Evolutionary conservation across 2,329 filamentous ascomycete genomes (phyloP).

Genomic region (Fusarium acutatum): DNA sequence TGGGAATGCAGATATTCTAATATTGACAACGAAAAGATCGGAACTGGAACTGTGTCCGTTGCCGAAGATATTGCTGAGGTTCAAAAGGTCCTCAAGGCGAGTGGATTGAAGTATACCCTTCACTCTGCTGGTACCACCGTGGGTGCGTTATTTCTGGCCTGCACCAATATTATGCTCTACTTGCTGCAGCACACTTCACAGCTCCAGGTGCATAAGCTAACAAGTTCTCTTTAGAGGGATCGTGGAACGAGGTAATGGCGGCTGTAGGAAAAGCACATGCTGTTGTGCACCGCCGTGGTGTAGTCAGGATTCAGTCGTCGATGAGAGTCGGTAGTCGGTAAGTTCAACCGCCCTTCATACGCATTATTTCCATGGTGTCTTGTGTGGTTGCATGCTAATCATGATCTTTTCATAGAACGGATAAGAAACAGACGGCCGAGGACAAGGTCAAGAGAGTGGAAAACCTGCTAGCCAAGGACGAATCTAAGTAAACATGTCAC

Average conservation of each 20-base stretch:
- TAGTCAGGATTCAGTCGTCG: conserved; percentile 85
- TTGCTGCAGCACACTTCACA: neutral
- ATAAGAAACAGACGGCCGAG: conserved; percentile 82
- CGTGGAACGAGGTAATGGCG: conserved; percentile 87
- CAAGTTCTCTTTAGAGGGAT: conserved; percentile 71
- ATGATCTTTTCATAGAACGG: conserved; percentile 64
- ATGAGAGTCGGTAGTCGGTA: conserved; percentile 85
- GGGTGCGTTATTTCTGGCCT: conserved; percentile 63
- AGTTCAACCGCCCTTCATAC: conserved; percentile 38
- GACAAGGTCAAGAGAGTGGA: conserved; percentile 78
- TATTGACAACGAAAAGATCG: conserved; percentile 63
- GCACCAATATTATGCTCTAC: neutral
- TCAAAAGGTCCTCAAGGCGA: conserved; percentile 82
- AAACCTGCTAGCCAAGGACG: conserved; percentile 53
- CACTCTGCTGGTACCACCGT: conserved; percentile 94
- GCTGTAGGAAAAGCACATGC: conserved; percentile 88
- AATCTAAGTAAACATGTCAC: conserved; percentile 7
- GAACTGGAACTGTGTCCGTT: conserved; percentile 79
- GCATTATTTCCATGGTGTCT: neutral
- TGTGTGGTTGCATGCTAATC: neutral
- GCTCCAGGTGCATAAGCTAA: neutral
- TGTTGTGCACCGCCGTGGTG: conserved; percentile 78
- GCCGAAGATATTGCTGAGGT: conserved; percentile 88
- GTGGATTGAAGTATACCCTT: conserved; percentile 85
- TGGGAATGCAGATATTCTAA: conserved; percentile 1